Evolutionary conservation across 2,329 filamentous ascomycete genomes (phyloP), one percentile per base, ranked within the genome.

Genomic region (Cryphonectria parasitica): DNA sequence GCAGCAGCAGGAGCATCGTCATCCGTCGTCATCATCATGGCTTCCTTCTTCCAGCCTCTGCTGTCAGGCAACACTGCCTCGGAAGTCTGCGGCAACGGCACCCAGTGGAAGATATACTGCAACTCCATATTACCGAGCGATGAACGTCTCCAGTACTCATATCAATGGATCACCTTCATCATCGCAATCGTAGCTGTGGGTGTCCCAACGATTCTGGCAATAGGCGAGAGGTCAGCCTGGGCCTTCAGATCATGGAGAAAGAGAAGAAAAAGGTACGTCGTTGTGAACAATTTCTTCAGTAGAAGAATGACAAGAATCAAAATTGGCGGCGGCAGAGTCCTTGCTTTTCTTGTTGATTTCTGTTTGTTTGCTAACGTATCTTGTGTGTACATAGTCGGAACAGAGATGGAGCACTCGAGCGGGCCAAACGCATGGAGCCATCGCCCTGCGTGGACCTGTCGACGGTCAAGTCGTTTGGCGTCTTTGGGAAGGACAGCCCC

Each of bases 21-120:
- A 31, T 22, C 58, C 31, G 8, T 34, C 58, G 7, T n/a, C 36
- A 7, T 34, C 66, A 65, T 39, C 69, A 80, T 80, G 79, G 76
- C 79, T n/a, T 80, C 78, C 2, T 79, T 79, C 71, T 78, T 79
- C 67, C 78, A 77, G 71, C 78, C 77, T 25, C 72, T 71, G 3
- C 72, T 74, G 45, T 76, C 74, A n/a, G 76, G 75, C 52, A 77
- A 79, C 69, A 76, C 77, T 3, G 74, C 75, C 62, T 70, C 77
- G 54, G 49, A 72, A 28, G 74, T 69, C 22, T 78, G 76, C 70
- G 69, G 58, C 17, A 68, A 74, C 7, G 66, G 64, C 11, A 67
- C 65, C 1, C 43, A 69, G 3, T 73, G 74, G 22, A 70, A 74
- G 62, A 73, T 80, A 8, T 80, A 79, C 71, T 78, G 77, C 74